Evolutionary conservation across 2,329 filamentous ascomycete species (phyloP).

Genomic region (Phyllosticta ampelicida): DNA sequence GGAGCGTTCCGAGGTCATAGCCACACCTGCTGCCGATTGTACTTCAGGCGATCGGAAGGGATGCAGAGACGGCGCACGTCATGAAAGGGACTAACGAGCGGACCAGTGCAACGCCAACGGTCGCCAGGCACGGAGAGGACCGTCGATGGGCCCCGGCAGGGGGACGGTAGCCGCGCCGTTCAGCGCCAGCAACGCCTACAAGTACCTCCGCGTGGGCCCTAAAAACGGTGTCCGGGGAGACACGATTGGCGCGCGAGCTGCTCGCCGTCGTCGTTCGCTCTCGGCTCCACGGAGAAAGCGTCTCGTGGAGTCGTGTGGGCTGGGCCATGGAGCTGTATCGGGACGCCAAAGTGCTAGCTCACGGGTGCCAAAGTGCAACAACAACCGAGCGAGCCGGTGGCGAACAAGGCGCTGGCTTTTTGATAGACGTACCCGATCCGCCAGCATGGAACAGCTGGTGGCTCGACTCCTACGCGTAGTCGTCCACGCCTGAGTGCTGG

Average conservation of each 20-base stretch:
- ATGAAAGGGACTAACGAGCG: not conserved
- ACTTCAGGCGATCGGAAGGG: not conserved
- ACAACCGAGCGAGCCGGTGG: not conserved
- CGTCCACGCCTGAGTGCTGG: not conserved
- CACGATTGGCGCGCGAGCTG: not conserved
- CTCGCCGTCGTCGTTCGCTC: not conserved
- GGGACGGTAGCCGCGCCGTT: not conserved
- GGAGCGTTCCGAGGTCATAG: not conserved
- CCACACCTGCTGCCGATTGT: not conserved
- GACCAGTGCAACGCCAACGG: not conserved
- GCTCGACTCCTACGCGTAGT: not conserved
- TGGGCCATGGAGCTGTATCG: not conserved
- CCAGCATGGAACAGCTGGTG: not conserved
- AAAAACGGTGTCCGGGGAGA: not conserved
- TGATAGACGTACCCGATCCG: not conserved
- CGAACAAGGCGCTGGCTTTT: not conserved
- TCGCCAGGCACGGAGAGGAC: not conserved
- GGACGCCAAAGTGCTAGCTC: not conserved
- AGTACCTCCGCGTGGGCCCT: not conserved
- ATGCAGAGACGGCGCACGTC: not conserved
- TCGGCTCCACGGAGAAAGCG: not conserved
- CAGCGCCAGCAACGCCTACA: not conserved
- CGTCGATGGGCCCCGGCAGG: not conserved
- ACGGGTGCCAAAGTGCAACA: not conserved
- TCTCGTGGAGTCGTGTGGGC: not conserved